phyloP scores from a whole-genome alignment of 305 asterid species.

The Nicotiana rustica region DNA sequence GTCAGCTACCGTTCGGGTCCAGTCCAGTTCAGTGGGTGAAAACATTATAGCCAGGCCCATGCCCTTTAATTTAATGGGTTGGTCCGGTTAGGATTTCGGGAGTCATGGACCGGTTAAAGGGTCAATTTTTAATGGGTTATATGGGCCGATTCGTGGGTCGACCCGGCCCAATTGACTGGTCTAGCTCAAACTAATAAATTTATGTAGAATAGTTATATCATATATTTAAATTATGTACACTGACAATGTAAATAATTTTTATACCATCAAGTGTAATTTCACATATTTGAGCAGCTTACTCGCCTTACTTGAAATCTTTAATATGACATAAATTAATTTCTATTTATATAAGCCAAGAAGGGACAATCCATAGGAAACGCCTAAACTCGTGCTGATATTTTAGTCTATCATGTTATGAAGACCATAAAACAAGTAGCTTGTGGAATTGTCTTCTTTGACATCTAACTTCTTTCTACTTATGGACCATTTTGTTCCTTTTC shows the following conservation, averaged over 20 bases:
- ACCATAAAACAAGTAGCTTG: slow-evolving; percentile 70
- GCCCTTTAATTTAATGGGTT: too few species aligned
- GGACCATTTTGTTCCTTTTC: slow-evolving; percentile 50
- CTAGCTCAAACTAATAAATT: slow-evolving; percentile 42
- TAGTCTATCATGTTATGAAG: slow-evolving; percentile 49
- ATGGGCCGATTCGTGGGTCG: too few species aligned
- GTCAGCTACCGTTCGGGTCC: too few species aligned
- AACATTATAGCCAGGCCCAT: too few species aligned
- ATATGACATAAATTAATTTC: too few species aligned
- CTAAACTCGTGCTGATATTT: slow-evolving; percentile 37
- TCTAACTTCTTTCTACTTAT: slow-evolving; percentile 48
- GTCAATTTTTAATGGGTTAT: too few species aligned
- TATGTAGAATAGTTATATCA: not conserved
- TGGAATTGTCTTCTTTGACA: slow-evolving; percentile 69
- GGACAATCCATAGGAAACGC: slow-evolving; percentile 35
- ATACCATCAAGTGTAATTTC: not conserved
- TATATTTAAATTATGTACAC: not conserved
- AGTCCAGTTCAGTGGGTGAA: too few species aligned
- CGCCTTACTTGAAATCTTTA: not conserved
- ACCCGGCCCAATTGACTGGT: too few species aligned
- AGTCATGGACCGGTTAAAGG: too few species aligned
- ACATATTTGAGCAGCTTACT: not conserved
- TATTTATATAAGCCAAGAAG: too few species aligned
- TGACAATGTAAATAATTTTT: too few species aligned
- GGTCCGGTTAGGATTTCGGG: too few species aligned